Conservation (phyloP, 345 rosid species). For the Ceriops tagal region DNA sequence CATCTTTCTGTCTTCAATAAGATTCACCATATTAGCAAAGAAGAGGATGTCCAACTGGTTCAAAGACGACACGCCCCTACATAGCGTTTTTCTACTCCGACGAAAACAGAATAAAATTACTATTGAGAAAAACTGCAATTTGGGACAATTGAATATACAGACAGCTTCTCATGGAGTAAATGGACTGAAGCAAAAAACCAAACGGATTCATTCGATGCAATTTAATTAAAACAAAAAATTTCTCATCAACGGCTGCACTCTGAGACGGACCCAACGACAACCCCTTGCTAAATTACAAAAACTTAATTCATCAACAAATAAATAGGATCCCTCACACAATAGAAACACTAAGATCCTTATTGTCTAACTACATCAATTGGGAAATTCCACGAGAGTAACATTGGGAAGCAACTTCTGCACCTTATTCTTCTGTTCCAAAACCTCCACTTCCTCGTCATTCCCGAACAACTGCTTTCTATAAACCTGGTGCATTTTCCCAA, state of each 20-base stretch:
- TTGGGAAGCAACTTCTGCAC: slow-evolving; percentile 25
- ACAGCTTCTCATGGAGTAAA: no score
- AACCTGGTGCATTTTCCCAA: slow-evolving; percentile 33
- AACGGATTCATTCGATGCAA: no score
- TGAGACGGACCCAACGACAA: no score
- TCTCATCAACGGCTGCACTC: neutral
- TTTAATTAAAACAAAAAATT: neutral
- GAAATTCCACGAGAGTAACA: slow-evolving; percentile 15
- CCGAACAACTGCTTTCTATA: slow-evolving; percentile 47
- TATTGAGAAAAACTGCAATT: neutral
- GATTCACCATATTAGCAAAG: no score
- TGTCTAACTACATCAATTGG: neutral
- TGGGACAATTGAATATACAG: neutral
- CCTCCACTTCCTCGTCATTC: slow-evolving; percentile 8
- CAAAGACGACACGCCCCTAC: no score
- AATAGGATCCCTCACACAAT: neutral
- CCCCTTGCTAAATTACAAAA: neutral
- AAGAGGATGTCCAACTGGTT: no score
- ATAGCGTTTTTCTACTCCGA: no score
- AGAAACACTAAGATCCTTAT: neutral
- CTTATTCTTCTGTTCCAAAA: slow-evolving; percentile 2
- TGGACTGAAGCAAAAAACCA: no score
- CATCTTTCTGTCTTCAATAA: no score
- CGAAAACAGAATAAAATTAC: neutral
- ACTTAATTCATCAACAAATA: neutral